These are phyloP conservation scores for Fusarium lyarnte DNA, from an alignment of 2,329 filamentous ascomycete species.

Conservation along the genomic window DNA sequence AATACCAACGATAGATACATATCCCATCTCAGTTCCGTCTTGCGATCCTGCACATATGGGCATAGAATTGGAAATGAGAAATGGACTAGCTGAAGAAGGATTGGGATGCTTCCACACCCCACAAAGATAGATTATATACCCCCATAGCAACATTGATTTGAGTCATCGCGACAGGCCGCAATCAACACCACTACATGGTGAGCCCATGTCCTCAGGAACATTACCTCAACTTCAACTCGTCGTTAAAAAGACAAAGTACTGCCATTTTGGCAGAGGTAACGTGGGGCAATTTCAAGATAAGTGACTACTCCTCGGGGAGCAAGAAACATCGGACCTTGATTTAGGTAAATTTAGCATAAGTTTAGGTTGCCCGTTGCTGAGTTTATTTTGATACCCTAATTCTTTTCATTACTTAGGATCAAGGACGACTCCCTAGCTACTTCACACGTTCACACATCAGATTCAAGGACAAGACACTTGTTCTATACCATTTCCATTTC, in stretches of 20 bases:
- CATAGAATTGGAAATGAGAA: neutral
- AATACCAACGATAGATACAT: neutral
- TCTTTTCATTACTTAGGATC: too few relatives aligned
- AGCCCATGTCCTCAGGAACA: neutral
- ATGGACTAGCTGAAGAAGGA: neutral
- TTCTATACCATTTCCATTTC: conserved; percentile 48
- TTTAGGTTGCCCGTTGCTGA: too few relatives aligned
- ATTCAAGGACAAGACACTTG: neutral
- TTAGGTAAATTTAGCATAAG: too few relatives aligned
- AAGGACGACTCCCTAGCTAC: neutral
- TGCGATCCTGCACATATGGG: neutral
- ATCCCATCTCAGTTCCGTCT: neutral
- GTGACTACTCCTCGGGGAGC: too few relatives aligned
- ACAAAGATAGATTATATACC: conserved; percentile 31
- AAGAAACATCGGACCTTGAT: too few relatives aligned
- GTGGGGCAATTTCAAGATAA: too few relatives aligned
- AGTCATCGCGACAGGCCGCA: neutral
- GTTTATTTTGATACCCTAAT: too few relatives aligned
- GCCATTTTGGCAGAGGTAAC: too few relatives aligned
- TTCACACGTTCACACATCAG: neutral
- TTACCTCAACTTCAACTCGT: too few relatives aligned
- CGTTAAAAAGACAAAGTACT: too few relatives aligned
- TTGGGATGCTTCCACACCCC: neutral
- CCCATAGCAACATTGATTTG: conserved; percentile 7
- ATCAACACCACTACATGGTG: neutral